phyloP scores from a whole-genome alignment of 345 rosid species.

The Cardiospermum halicacabum region DNA sequence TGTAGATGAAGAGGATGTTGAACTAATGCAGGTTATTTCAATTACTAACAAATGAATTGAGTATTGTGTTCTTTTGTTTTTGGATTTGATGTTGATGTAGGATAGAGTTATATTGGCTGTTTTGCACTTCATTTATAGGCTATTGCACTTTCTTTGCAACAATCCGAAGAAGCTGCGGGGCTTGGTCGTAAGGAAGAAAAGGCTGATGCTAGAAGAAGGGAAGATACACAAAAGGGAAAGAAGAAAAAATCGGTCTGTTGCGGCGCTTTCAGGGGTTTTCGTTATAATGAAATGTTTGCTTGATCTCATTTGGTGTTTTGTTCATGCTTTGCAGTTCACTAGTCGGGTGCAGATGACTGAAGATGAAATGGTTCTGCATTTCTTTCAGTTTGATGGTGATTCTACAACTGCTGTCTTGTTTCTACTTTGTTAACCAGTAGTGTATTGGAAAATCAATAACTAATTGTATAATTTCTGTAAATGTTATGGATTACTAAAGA shows the following conservation, averaged over 20 bases:
- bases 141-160: constrained; percentile 66
- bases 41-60: constrained; percentile 3
- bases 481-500: background rate
- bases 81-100: too few relatives aligned
- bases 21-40: constrained; percentile 41
- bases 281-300: background rate
- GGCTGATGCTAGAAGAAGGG: constrained; percentile 19
- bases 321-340: constrained; percentile 33
- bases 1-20: constrained; percentile 39
- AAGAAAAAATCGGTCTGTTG: constrained; percentile 48
- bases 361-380: constrained; percentile 69
- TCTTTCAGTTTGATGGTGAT: constrained; percentile 83
- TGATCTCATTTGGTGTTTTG: background rate
- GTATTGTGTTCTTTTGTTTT: background rate
- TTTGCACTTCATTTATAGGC: constrained; percentile 39
- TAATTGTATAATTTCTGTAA: background rate
- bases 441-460: background rate
- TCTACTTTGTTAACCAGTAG: background rate
- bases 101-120: background rate
- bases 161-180: constrained; percentile 26
- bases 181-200: constrained; percentile 21
- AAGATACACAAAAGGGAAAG: constrained; percentile 30
- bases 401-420: background rate
- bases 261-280: constrained; percentile 1
- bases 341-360: constrained; percentile 73